Base-by-base conservation (phyloP, 2,329 filamentous ascomycete species). In the Penicillium oxalicum region DNA sequence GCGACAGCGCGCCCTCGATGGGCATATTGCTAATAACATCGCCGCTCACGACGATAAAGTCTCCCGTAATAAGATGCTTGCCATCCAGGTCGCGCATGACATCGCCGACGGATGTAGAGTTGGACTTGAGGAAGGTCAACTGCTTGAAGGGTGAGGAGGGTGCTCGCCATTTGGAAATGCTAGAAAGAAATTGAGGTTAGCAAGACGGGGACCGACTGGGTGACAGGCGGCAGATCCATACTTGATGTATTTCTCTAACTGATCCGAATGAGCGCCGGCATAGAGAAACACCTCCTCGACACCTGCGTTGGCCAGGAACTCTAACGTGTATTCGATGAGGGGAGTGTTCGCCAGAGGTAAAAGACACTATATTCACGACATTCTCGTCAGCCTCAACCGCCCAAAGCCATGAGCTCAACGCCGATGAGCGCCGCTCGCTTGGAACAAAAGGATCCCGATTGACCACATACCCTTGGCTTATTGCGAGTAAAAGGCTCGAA, bases 271-370 rank as follows among this genome's bases (percentile, higher is more conserved):
- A 27, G 88, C 84, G 51, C 89, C 88, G 60, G 87, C 91, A 73
- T 96, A 97, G 50, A 98, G 80, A 67, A 87, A 95, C 46, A 97
- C 87, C 57, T 96, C 88, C 60, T 93, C 84, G n/a, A 97, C 90
- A 49, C 91, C 90, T 50, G 93, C 90, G 78, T 91, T 91, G 56
- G 90, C 90, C 0, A 98, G 83, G 63, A 95, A 97, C 65, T 97
- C 91, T 62, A 97, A 83, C 4, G 91, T 97, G 69, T 98, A 97
- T 70, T 98, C 93, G 72, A 98, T 95, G 54, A 98, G 77, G 33
- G 93, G 91, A 1, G 86, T 91, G 69, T 97, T 97, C 51, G 89
- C 93, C 51, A 98, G 79, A 9, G 91, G 90, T 5, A 98, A 78
- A 29, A 98, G 84, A 74, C 93, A 97, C 88, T 94, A 62, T 28